Evolutionary conservation across 2,329 filamentous ascomycete genomes (phyloP).

Genomic region (Aspergillus bombycis): DNA sequence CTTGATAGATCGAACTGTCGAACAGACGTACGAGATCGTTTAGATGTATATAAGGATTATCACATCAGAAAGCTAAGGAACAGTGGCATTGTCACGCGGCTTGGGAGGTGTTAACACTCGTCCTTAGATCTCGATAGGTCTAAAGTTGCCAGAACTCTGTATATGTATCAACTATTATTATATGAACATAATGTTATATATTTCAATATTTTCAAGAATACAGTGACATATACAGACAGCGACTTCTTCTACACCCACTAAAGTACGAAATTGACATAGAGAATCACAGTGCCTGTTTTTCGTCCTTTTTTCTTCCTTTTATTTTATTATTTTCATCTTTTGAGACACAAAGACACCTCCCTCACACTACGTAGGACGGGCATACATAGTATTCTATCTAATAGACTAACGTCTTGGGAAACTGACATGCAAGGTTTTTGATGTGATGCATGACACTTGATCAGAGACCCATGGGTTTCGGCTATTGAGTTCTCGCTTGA

Average conservation of each 20-base stretch:
- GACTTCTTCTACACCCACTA: no score
- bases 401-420: neutral
- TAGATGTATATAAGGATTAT: neutral
- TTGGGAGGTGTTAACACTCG: neutral
- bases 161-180: no score
- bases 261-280: neutral
- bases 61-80: neutral
- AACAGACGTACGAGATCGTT: neutral
- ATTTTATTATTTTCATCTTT: neutral
- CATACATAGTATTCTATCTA: neutral
- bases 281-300: neutral
- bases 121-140: no score
- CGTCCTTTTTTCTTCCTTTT: neutral
- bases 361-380: neutral
- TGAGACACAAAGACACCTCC: neutral
- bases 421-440: neutral
- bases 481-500: neutral
- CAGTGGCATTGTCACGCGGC: neutral
- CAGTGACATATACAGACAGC: no score
- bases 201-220: no score
- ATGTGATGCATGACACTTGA: neutral
- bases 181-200: no score
- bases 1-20: neutral
- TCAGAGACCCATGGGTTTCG: neutral
- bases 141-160: no score